Conservation (phyloP, 768 basidiomycete species). For the Sutorius australiensis region DNA sequence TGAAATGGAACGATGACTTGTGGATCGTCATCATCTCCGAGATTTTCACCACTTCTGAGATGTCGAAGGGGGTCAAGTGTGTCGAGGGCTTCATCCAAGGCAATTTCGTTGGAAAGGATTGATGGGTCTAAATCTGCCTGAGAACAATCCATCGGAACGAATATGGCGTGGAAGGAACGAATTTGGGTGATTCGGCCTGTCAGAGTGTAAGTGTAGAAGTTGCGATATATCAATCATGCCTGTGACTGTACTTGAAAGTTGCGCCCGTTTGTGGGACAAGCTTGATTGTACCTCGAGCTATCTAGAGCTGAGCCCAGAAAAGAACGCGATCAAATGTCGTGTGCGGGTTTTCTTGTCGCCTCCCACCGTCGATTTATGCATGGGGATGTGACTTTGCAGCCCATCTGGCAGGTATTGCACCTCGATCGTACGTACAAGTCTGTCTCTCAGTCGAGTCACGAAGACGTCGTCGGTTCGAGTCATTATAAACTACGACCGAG, state of each 20-base stretch:
- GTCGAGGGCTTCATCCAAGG: conserved; percentile 54
- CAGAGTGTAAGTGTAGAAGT: background rate
- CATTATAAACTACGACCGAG: background rate
- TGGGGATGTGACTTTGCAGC: background rate
- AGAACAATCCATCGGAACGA: background rate
- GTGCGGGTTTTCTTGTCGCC: background rate
- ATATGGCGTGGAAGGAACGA: conserved; percentile 6
- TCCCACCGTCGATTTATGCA: background rate
- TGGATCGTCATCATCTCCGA: conserved; percentile 19
- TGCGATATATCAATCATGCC: background rate
- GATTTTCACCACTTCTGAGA: conserved; percentile 42
- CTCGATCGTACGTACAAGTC: background rate
- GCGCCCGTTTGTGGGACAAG: background rate
- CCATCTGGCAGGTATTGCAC: background rate
- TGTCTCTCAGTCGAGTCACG: background rate
- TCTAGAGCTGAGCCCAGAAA: background rate
- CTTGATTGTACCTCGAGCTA: background rate
- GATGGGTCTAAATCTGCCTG: conserved; percentile 8
- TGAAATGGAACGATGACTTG: conserved; percentile 50
- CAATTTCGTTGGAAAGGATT: conserved; percentile 33
- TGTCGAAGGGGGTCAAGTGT: conserved; percentile 58
- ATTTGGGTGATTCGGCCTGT: background rate
- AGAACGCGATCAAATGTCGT: background rate
- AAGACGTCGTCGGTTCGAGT: background rate
- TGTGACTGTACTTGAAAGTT: background rate